Evolutionary conservation across 371 early-diverging fungal genomes (phyloP), one percentile per base, ranked within the genome.

Genomic region (Chytridium lagenaria): DNA sequence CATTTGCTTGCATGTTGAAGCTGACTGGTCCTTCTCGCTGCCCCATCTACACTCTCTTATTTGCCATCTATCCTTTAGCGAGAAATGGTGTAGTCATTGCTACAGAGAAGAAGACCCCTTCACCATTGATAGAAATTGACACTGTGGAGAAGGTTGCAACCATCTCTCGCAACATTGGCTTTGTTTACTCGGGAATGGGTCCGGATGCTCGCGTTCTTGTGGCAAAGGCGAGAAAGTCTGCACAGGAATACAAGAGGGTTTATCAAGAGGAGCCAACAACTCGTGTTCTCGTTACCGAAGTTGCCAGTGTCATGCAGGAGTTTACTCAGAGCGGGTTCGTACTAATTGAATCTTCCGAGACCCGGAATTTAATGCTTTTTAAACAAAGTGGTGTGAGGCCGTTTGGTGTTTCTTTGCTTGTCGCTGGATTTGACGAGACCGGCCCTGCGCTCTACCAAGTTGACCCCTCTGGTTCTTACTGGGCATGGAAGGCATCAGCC

Each of bases 181-280:
- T 99, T 88, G 95, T 98, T 59, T 98, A 98, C 83, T 94, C 98
- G 39, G 99, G 99, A 55, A 96, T 99, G 95, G 96, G 95, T 0
- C 98, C 97, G 40, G 98, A 97, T 86, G 94, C 95, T 79, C 91
- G 98, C 70, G 93, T 98, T n/a, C 85, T 98, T 59, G 93, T 97
- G 67, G 90, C 89, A 81, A 94, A 94, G 80, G 98, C 98, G 67
- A 90, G 99, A 75, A 99, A 99, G 83, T 89, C 92, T 51, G 98
- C 97, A 57, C 98, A 98, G 78, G 91, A 90, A 76, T 98, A 99
- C 86, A 92, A 92, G 77, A 87, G 92, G 70, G 88, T 94, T n/a
- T 97, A 97, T 80, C 88, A 88, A 85, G 95, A 97, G 81, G 95
- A 98, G 70, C 99, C 99, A 59, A 94, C 98, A 34, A 92, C 91